Conservation (phyloP, 805 yeast genomes). For the Starmerella vaccinii region DNA sequence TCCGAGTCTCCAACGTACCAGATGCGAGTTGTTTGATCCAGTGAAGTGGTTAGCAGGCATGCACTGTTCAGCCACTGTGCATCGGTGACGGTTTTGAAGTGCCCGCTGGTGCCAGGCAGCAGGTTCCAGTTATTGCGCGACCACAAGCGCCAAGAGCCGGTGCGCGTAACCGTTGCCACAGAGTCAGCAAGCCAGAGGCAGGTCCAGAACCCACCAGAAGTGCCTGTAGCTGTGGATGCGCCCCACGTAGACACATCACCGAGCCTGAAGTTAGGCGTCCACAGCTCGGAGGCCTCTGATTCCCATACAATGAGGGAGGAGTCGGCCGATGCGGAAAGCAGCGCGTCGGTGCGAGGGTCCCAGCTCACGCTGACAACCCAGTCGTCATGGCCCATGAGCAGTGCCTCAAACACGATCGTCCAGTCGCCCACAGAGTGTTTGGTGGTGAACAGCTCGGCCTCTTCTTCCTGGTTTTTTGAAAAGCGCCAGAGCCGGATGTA, state of each 20-base stretch:
- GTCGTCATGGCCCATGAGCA: constrained; percentile 96
- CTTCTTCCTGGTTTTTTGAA: constrained; percentile 30
- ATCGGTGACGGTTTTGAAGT: constrained; percentile 65
- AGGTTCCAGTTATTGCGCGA: constrained; percentile 30
- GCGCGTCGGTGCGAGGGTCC: constrained; percentile 52
- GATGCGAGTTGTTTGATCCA: constrained; percentile 88
- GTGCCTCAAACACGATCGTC: constrained; percentile 70
- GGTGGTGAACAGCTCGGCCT: constrained; percentile 60
- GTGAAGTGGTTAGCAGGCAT: constrained; percentile 63
- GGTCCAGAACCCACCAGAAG: constrained; percentile 66
- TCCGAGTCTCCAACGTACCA: constrained; percentile 38
- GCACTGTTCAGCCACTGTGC: constrained; percentile 52
- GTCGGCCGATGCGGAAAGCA: constrained; percentile 84
- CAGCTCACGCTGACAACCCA: constrained; percentile 84
- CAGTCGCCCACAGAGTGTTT: constrained; percentile 34
- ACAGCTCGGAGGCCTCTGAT: constrained; percentile 40
- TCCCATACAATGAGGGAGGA: constrained; percentile 87
- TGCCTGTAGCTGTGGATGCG: constrained; percentile 96
- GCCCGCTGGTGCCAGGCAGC: constrained; percentile 57
- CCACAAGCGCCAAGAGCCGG: constrained; percentile 90
- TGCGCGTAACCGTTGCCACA: constrained; percentile 72
- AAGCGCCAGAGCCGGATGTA: constrained; percentile 86
- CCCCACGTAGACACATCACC: constrained; percentile 95
- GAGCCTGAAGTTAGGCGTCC: constrained; percentile 70
- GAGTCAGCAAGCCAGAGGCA: constrained; percentile 54